Percentiles rank a stretch among this genome's conserved stretches.
Evolutionary conservation across 2,329 filamentous ascomycete species (phyloP).

Genomic region (Aspergillus sp.): DNA sequence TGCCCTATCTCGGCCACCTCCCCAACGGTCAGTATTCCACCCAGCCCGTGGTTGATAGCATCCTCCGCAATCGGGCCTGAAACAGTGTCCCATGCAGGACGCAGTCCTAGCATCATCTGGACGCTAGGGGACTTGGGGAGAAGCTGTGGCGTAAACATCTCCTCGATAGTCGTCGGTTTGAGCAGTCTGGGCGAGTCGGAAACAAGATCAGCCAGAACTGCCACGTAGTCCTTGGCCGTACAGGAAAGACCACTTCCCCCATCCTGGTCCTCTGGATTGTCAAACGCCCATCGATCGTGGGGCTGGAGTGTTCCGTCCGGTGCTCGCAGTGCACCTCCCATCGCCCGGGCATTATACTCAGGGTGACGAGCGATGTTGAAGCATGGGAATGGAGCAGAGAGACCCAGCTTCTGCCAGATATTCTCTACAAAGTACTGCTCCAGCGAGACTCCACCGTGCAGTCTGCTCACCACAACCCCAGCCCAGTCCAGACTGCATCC

Average conservation of each 20-base stretch:
- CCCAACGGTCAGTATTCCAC: neutral
- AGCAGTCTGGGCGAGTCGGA: neutral
- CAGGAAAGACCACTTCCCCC: neutral
- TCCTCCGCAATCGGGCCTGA: neutral
- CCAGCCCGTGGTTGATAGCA: constrained; percentile 6
- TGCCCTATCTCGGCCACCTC: constrained; percentile 4
- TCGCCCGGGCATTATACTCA: neutral
- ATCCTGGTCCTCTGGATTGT: constrained; percentile 2
- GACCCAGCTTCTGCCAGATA: neutral
- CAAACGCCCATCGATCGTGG: neutral
- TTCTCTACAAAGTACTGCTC: constrained; percentile 7
- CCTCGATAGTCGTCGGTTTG: neutral
- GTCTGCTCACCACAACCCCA: constrained; percentile 1
- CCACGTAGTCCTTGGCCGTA: neutral
- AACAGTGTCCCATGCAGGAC: constrained; percentile 1
- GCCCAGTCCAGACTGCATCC: constrained; percentile 10
- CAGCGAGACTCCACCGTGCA: neutral
- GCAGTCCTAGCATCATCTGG: constrained; percentile 3
- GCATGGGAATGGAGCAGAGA: neutral
- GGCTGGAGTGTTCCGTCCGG: neutral
- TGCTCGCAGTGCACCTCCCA: neutral
- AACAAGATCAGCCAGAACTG: constrained; percentile 1
- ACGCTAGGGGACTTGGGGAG: neutral
- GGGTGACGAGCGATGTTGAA: constrained; percentile 3
- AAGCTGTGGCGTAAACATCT: constrained; percentile 9